Evolutionary conservation across 1,139 yeast species (phyloP).

Genomic region (Suhomyces yuchorum): DNA sequence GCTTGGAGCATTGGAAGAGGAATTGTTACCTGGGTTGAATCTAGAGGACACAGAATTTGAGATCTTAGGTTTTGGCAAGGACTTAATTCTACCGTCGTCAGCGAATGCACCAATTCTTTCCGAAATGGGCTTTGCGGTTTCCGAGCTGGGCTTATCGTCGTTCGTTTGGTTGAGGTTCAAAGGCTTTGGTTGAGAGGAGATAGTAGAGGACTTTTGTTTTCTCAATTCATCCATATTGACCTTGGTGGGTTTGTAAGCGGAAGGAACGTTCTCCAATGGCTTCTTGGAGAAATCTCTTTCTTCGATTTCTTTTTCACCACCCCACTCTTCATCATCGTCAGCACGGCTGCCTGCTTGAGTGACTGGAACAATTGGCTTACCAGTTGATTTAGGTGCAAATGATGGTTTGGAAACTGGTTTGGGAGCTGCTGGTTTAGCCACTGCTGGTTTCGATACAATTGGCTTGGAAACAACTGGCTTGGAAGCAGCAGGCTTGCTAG

Average conservation of each 20-base stretch:
- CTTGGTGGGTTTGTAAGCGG: constrained; percentile 71
- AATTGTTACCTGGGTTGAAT: constrained; percentile 30
- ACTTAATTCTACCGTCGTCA: constrained; percentile 55
- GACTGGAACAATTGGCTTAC: constrained; percentile 36
- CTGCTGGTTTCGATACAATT: constrained; percentile 26
- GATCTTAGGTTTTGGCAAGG: constrained; percentile 68
- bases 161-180: constrained; percentile 22
- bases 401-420: constrained; percentile 25
- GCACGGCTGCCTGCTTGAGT: constrained; percentile 16
- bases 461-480: constrained; percentile 30
- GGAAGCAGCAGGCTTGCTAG: constrained; percentile 23
- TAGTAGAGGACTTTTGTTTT: constrained; percentile 50
- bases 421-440: constrained; percentile 10
- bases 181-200: constrained; percentile 43
- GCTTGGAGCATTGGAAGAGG: constrained; percentile 31
- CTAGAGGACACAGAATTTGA: constrained; percentile 54
- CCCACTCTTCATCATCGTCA: constrained; percentile 63
- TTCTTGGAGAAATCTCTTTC: constrained; percentile 67
- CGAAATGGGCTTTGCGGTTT: constrained; percentile 33
- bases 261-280: constrained; percentile 61
- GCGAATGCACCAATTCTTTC: constrained; percentile 45
- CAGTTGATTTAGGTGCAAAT: constrained; percentile 42
- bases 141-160: constrained; percentile 27
- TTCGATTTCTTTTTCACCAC: constrained; percentile 60
- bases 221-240: constrained; percentile 48